Percentiles rank a stretch among this genome's conserved stretches.
Evolutionary conservation across 257 asterid genomes (phyloP).

Genomic region (Penstemon eatonii): DNA sequence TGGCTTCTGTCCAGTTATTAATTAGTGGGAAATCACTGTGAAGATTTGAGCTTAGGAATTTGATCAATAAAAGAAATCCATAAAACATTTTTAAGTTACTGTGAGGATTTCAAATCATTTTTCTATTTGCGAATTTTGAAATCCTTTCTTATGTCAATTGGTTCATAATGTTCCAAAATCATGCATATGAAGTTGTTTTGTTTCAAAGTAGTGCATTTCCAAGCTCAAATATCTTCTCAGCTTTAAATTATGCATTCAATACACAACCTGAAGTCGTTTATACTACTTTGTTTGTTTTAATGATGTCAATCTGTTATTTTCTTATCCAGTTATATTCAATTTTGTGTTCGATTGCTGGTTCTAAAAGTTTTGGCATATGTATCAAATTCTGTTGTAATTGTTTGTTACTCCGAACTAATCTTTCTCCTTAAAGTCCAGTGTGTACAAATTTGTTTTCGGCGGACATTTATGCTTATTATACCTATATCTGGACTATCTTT

Average conservation of each 20-base stretch:
- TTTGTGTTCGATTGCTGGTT: not conserved
- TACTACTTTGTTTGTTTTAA: not conserved
- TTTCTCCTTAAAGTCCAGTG: conserved; percentile 4
- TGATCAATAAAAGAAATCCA: not conserved
- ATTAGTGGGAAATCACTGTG: not conserved
- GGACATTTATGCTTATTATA: conserved; percentile 2
- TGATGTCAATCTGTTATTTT: not conserved
- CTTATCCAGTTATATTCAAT: not conserved
- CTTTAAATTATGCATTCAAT: not conserved
- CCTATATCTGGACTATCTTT: conserved; percentile 10
- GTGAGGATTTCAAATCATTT: not conserved
- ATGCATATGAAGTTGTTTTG: conserved; percentile 9
- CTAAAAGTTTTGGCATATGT: not conserved
- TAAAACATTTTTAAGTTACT: not conserved
- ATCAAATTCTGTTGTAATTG: not conserved
- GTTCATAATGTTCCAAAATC: not conserved
- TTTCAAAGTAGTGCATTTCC: not conserved
- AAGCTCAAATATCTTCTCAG: not conserved
- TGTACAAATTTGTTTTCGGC: conserved; percentile 1
- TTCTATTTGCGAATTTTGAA: not conserved
- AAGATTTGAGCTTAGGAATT: not conserved
- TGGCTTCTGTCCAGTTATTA: not conserved
- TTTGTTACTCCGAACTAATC: not conserved
- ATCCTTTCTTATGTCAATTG: not conserved
- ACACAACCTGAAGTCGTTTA: too few relatives aligned